Percentiles rank a stretch among this genome's conserved stretches.
Conservation (phyloP, 441 rosid genomes). For the Mallotus japonicus region DNA sequence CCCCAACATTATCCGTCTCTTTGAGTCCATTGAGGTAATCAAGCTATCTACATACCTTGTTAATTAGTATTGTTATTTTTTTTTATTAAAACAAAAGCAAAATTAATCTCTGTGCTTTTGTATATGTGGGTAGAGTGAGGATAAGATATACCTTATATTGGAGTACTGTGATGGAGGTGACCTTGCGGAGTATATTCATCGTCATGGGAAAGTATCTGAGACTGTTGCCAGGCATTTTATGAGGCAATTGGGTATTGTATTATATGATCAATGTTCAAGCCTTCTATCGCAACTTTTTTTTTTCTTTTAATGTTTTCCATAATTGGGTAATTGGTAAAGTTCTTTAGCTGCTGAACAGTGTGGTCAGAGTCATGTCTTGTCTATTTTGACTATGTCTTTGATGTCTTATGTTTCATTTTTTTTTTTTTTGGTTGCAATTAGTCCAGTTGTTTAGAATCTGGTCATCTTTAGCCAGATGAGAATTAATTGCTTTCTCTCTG, state of each 20-base stretch:
- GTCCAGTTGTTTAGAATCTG: slow-evolving; percentile 1
- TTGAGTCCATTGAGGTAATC: slow-evolving; percentile 61
- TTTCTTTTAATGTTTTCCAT: neutral
- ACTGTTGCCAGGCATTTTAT: slow-evolving; percentile 70
- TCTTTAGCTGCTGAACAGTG: neutral
- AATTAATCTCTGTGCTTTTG: neutral
- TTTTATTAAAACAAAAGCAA: too few relatives aligned
- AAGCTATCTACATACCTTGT: too few relatives aligned
- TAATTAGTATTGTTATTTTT: too few relatives aligned
- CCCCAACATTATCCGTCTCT: slow-evolving; percentile 71
- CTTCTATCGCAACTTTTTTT: neutral
- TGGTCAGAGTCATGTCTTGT: neutral
- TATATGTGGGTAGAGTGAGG: slow-evolving; percentile 43
- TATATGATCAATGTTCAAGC: neutral
- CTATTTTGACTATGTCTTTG: neutral
- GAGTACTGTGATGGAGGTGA: slow-evolving; percentile 91
- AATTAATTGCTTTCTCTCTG: neutral
- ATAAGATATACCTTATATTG: slow-evolving; percentile 70
- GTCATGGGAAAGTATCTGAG: slow-evolving; percentile 65
- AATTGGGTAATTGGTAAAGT: neutral
- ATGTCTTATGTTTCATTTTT: too few relatives aligned
- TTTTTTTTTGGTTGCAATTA: neutral
- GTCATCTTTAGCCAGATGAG: neutral
- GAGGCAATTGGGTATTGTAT: slow-evolving; percentile 64
- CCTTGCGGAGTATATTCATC: slow-evolving; percentile 63